Evolutionary conservation across 139 green algal genomes (phyloP).

Genomic region (Nannochloris sp.): DNA sequence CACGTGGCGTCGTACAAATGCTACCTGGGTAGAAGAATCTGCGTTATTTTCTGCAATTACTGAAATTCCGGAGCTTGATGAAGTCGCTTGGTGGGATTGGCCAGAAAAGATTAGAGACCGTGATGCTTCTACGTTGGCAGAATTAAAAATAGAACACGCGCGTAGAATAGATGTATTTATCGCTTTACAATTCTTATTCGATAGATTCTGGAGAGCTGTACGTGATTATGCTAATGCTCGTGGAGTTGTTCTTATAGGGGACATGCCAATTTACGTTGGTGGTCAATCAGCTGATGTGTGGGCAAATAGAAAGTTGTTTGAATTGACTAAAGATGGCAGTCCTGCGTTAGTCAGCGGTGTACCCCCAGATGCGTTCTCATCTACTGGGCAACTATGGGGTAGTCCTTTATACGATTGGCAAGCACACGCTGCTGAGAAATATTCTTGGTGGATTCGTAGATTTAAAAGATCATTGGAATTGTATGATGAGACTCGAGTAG

Average conservation of each 20-base stretch:
- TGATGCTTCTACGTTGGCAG: conserved; percentile 20
- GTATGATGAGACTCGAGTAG: conserved; percentile 93
- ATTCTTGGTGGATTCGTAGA: conserved; percentile 81
- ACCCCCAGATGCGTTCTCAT: conserved; percentile 91
- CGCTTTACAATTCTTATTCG: conserved; percentile 91
- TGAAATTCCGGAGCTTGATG: conserved; percentile 20
- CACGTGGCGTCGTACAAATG: conserved; percentile 44
- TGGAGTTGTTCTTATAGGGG: conserved; percentile 84
- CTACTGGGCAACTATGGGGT: conserved; percentile 95
- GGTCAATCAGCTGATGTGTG: conserved; percentile 92
- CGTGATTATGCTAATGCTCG: conserved; percentile 80
- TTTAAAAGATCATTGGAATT: conserved; percentile 76
- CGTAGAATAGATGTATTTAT: conserved; percentile 80
- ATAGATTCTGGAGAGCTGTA: conserved; percentile 82
- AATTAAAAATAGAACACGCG: conserved; percentile 35
- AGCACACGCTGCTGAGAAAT: conserved; percentile 64
- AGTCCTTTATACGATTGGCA: conserved; percentile 90
- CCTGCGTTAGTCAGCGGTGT: conserved; percentile 62
- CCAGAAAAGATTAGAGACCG: conserved; percentile 50
- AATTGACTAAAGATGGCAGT: conserved; percentile 35
- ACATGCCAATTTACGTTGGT: conserved; percentile 99
- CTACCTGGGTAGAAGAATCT: conserved; percentile 88
- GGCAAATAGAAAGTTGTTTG: conserved; percentile 78
- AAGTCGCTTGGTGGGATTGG: conserved; percentile 90
- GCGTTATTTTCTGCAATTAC: conserved; percentile 76